Evolutionary conservation across 2,329 filamentous ascomycete species (phyloP), one percentile per base, ranked within the genome.

Genomic region (Pestalotiopsis sp.): DNA sequence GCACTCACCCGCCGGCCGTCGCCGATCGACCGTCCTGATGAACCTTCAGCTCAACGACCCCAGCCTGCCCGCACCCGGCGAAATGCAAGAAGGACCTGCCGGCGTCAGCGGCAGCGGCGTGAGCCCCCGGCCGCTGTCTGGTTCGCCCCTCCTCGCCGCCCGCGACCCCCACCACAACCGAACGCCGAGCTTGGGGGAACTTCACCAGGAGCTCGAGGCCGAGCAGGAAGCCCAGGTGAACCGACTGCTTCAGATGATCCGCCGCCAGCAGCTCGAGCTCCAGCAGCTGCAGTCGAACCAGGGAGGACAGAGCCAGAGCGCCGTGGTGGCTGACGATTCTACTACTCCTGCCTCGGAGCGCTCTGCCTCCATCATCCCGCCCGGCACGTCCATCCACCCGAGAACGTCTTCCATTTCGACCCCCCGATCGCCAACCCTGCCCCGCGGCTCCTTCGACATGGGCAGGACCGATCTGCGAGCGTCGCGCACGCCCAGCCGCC

Each of bases 191-290:
- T 78, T 94, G 70, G 92, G 92, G 20, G 91, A 94, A 78, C 86
- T 94, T 56, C 91, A 94, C 72, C 92, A 94, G 76, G 91, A 94
- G 78, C 83, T 94, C 1, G 92, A 94, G 78, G 91, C 89, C 65
- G 92, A 94, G 79, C 91, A 94, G 76, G 92, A 94, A 75, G 90
- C 89, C 26, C 91, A 94, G 79, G 92, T 94, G 70, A 94, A 94
- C 75, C 89, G 92, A 11, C 86, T 95, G 2, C 84, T 95, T 58
- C 87, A 88, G 68, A 91, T 93, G 88, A 94, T 95, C 74, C 87
- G 91, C 67, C 84, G 89, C 65, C 91, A 94, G 75, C 92, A 94
- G 75, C 82, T 91, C 56, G 91, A 94, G 72, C 86, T 93, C 38
- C 85, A 88, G 69, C 84, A 88, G 61, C 84, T 91, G 22, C 87